Percentiles rank a stretch among this genome's conserved stretches.
phyloP scores from a whole-genome alignment of 768 basidiomycete genomes.

The Pleurotus salmoneostramineus region DNA sequence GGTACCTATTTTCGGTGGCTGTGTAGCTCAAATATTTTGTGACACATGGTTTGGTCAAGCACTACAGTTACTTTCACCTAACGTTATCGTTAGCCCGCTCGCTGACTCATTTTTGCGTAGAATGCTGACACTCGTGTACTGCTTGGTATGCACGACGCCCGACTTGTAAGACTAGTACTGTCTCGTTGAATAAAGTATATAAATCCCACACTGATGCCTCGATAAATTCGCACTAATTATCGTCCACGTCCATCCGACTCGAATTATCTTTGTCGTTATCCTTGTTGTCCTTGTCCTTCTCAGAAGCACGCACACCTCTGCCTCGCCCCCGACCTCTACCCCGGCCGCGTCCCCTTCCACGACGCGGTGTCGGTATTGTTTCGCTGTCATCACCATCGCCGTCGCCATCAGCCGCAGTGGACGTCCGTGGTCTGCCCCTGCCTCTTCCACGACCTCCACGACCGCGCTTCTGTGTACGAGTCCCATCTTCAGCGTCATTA shows the following conservation, averaged over 20 bases:
- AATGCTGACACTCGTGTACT: no score
- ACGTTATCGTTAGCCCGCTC: no score
- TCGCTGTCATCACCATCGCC: slow-evolving; percentile 32
- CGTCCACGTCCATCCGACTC: slow-evolving; percentile 14
- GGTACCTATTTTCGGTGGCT: no score
- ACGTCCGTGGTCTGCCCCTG: slow-evolving; percentile 20
- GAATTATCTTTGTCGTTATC: slow-evolving; percentile 15
- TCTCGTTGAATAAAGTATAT: not conserved
- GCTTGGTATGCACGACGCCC: no score
- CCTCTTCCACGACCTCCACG: slow-evolving; percentile 20
- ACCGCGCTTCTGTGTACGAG: slow-evolving; percentile 7
- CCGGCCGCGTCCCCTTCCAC: slow-evolving; percentile 29
- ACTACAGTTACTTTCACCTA: no score
- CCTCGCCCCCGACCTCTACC: slow-evolving; percentile 30
- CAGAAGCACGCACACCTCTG: slow-evolving; percentile 19
- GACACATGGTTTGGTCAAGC: no score
- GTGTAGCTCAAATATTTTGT: no score
- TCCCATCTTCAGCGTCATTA: slow-evolving; percentile 38
- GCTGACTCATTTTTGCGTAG: no score
- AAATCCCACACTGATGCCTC: not conserved
- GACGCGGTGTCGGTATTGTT: slow-evolving; percentile 20
- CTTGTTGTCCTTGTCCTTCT: slow-evolving; percentile 25
- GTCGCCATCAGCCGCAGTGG: slow-evolving; percentile 8
- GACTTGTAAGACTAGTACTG: no score
- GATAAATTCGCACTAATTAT: slow-evolving; percentile 10